phyloP scores from a whole-genome alignment of 1,139 yeast genomes.

The Pichia sp. region DNA sequence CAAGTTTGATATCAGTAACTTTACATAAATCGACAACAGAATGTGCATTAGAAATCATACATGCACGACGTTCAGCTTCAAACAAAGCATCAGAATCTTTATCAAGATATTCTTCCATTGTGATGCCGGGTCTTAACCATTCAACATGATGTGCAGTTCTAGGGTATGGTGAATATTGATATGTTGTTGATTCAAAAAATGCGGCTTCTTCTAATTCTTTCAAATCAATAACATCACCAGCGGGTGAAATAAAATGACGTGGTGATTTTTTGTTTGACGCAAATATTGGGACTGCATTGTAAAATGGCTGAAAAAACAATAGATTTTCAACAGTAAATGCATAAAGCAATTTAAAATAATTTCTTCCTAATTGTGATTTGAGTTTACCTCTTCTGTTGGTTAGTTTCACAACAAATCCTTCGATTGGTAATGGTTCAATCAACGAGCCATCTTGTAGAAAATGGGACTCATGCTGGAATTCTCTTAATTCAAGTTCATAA shows the following conservation, averaged over 20 bases:
- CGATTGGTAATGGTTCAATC: slow-evolving; percentile 61
- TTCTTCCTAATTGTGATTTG: slow-evolving; percentile 33
- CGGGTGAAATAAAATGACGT: slow-evolving; percentile 28
- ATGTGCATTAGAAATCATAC: slow-evolving; percentile 51
- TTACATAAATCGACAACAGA: slow-evolving; percentile 57
- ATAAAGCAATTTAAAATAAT: slow-evolving; percentile 53
- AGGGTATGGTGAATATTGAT: slow-evolving; percentile 36
- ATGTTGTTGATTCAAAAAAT: slow-evolving; percentile 2
- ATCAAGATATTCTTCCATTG: slow-evolving; percentile 38
- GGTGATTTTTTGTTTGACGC: slow-evolving; percentile 28
- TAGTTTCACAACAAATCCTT: slow-evolving; percentile 65
- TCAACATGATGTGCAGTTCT: slow-evolving; percentile 41
- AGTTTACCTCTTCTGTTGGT: slow-evolving; percentile 46
- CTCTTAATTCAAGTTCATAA: slow-evolving; percentile 54
- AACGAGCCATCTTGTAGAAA: slow-evolving; percentile 22
- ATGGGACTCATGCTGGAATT: slow-evolving; percentile 42
- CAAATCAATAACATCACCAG: slow-evolving; percentile 25
- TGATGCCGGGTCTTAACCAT: slow-evolving; percentile 47
- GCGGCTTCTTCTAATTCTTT: slow-evolving; percentile 20
- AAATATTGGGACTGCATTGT: slow-evolving; percentile 57
- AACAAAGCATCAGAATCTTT: slow-evolving; percentile 52
- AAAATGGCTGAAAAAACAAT: slow-evolving; percentile 52
- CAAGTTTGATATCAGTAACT: slow-evolving; percentile 36
- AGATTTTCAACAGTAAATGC: slow-evolving; percentile 57
- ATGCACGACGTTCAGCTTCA: slow-evolving; percentile 59